A percentile compares a stretch with the other conserved stretches of the same genome.
Evolutionary conservation across 2,329 filamentous ascomycete species (phyloP).

Genomic region (Diaporthe citriasiana): DNA sequence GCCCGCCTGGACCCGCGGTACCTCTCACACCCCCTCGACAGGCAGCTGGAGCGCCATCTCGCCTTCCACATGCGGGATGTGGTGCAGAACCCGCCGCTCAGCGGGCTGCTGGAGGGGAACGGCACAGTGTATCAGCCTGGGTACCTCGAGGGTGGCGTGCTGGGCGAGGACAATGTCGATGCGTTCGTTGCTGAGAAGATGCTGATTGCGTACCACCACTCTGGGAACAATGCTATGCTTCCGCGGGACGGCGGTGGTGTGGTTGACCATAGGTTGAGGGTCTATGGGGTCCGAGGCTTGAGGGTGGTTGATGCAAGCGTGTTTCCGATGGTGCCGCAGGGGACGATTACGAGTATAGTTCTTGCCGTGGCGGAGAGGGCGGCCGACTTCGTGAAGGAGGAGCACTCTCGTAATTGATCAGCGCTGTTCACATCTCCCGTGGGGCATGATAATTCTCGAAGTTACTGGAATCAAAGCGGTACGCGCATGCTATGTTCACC

Average conservation of each 20-base stretch:
- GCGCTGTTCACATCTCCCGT: too few relatives aligned
- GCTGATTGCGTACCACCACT: conserved; percentile 52
- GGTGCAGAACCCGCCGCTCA: conserved; percentile 51
- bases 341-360: conserved; percentile 21
- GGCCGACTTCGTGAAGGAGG: conserved; percentile 32
- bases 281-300: conserved; percentile 57
- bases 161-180: conserved; percentile 2
- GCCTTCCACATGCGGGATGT: conserved; percentile 52
- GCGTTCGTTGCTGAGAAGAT: conserved; percentile 22
- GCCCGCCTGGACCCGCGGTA: conserved; percentile 53
- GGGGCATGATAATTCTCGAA: too few relatives aligned
- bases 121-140: conserved; percentile 16
- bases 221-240: conserved; percentile 58
- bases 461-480: too few relatives aligned
- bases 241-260: conserved; percentile 56
- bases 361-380: conserved; percentile 27
- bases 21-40: conserved; percentile 49
- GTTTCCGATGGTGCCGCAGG: conserved; percentile 6
- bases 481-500: too few relatives aligned
- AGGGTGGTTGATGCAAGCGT: conserved; percentile 58
- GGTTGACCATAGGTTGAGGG: conserved; percentile 54
- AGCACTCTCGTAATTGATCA: neutral
- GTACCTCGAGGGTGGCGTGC: neutral
- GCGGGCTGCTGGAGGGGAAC: conserved; percentile 44
- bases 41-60: conserved; percentile 45